These are phyloP conservation scores for Lichenothelia convexa DNA, from an alignment of 495 filamentous ascomycete species.

Conservation along the genomic window DNA sequence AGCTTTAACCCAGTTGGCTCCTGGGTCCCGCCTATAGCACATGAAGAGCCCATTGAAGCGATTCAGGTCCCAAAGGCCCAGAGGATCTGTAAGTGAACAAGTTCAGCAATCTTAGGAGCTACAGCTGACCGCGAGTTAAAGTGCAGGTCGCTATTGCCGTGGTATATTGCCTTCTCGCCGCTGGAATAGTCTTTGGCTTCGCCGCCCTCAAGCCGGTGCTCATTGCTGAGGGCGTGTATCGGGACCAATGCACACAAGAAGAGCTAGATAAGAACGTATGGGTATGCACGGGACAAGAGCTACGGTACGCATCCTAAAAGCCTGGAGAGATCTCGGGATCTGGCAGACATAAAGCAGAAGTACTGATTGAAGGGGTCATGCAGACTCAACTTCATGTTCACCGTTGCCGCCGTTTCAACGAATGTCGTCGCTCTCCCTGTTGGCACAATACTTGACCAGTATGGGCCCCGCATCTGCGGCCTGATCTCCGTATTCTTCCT, in stretches of 20 bases:
- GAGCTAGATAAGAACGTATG: conserved; percentile 41
- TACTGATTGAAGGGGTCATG: neutral
- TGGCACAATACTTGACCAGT: conserved; percentile 69
- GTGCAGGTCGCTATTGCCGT: conserved; percentile 48
- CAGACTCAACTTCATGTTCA: conserved; percentile 20
- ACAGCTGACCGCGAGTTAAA: conserved; percentile 7
- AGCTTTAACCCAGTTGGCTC: conserved; percentile 23
- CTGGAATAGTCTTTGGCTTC: conserved; percentile 68
- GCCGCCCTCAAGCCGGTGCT: conserved; percentile 71
- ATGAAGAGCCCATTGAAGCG: conserved; percentile 20
- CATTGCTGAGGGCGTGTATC: conserved; percentile 57
- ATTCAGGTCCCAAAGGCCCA: conserved; percentile 32
- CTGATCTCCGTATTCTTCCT: conserved; percentile 54
- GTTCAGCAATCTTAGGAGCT: neutral
- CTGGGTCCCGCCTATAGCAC: conserved; percentile 15
- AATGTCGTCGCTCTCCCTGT: conserved; percentile 69
- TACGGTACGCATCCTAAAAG: conserved; percentile 28
- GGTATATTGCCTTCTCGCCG: conserved; percentile 64
- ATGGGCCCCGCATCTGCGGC: conserved; percentile 59
- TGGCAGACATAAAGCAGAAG: neutral
- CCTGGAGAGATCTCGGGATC: conserved; percentile 13
- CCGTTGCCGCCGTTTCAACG: conserved; percentile 42
- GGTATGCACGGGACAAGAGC: conserved; percentile 56
- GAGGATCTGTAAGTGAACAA: conserved; percentile 26
- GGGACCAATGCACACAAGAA: conserved; percentile 36